A percentile compares a stretch with the other conserved stretches of the same genome.
Conservation (phyloP, 2,329 filamentous ascomycete genomes). For the Pestalotiopsis sp. region DNA sequence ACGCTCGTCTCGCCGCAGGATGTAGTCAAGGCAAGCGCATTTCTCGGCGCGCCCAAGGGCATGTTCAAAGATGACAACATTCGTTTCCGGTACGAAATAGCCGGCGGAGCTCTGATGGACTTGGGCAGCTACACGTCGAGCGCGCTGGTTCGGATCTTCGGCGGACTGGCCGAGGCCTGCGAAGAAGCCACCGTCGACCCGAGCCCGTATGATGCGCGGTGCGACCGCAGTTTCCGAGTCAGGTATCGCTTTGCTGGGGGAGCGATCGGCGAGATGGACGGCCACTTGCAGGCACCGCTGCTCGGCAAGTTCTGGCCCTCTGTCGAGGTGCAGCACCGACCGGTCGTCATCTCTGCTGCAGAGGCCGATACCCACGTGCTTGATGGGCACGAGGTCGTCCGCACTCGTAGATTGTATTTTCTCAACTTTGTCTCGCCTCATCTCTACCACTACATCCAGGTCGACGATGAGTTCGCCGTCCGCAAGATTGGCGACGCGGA, state of each 20-base stretch:
- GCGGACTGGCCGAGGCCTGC: slow-evolving; percentile 39
- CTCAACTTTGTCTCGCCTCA: slow-evolving; percentile 20
- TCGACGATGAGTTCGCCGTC: slow-evolving; percentile 31
- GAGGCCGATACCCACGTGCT: slow-evolving; percentile 18
- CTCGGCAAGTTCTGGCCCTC: slow-evolving; percentile 18
- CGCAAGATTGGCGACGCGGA: slow-evolving; percentile 29
- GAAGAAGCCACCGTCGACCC: slow-evolving; percentile 25
- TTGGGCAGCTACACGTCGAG: slow-evolving; percentile 42
- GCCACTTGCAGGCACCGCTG: slow-evolving; percentile 25
- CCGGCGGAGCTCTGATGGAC: slow-evolving; percentile 34
- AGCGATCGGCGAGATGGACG: slow-evolving; percentile 30
- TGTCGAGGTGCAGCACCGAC: slow-evolving; percentile 22
- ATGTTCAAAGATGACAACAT: slow-evolving; percentile 37
- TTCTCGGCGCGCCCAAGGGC: slow-evolving; percentile 25
- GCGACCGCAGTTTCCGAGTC: slow-evolving; percentile 30
- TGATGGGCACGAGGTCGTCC: slow-evolving; percentile 22
- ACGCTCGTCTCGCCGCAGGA: slow-evolving; percentile 37
- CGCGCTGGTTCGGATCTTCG: slow-evolving; percentile 40
- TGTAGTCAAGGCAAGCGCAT: slow-evolving; percentile 35
- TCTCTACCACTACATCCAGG: slow-evolving; percentile 36
- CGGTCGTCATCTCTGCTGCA: slow-evolving; percentile 19
- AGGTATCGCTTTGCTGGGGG: slow-evolving; percentile 36
- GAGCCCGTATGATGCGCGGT: slow-evolving; percentile 22
- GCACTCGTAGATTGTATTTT: slow-evolving; percentile 25
- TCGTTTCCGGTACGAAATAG: slow-evolving; percentile 25